These are phyloP conservation scores for Aspergillus sergii DNA, from an alignment of 2,329 filamentous ascomycete species.

Conservation along the genomic window DNA sequence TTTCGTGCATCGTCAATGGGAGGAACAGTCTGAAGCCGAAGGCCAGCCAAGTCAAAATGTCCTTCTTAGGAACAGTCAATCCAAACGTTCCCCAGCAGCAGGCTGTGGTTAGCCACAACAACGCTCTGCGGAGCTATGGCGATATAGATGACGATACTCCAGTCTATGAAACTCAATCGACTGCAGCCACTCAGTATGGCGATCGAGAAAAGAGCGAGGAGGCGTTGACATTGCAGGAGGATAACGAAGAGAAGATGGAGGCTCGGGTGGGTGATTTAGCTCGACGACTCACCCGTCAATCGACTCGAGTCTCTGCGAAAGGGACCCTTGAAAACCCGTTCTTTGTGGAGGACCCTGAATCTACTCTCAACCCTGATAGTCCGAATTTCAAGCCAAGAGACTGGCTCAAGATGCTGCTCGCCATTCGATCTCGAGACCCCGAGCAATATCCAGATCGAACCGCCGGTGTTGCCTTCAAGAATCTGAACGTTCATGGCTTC, in stretches of 20 bases:
- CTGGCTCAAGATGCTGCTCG: constrained; percentile 26
- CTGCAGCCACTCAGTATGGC: neutral
- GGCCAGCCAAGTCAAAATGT: neutral
- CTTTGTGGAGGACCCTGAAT: constrained; percentile 19
- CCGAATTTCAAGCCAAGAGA: constrained; percentile 24
- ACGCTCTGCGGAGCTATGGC: neutral
- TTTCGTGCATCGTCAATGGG: neutral
- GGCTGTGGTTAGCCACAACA: constrained; percentile 1
- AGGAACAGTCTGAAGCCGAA: neutral
- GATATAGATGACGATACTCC: neutral
- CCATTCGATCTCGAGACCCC: constrained; percentile 22
- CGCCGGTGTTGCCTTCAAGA: constrained; percentile 38
- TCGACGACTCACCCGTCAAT: constrained; percentile 24
- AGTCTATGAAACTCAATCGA: neutral
- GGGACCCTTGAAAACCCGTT: constrained; percentile 23
- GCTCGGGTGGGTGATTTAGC: constrained; percentile 12
- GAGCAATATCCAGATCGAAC: constrained; percentile 16
- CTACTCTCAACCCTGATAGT: constrained; percentile 22
- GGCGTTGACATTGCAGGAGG: constrained; percentile 1
- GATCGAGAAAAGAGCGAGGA: neutral
- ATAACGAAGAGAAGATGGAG: constrained; percentile 3
- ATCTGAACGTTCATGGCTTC: constrained; percentile 66
- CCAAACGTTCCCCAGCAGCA: neutral
- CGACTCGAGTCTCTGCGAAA: constrained; percentile 21
- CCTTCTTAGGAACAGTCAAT: neutral